phyloP scores from a whole-genome alignment of 495 filamentous ascomycete species.

The Amphirosellinia nigrospora region DNA sequence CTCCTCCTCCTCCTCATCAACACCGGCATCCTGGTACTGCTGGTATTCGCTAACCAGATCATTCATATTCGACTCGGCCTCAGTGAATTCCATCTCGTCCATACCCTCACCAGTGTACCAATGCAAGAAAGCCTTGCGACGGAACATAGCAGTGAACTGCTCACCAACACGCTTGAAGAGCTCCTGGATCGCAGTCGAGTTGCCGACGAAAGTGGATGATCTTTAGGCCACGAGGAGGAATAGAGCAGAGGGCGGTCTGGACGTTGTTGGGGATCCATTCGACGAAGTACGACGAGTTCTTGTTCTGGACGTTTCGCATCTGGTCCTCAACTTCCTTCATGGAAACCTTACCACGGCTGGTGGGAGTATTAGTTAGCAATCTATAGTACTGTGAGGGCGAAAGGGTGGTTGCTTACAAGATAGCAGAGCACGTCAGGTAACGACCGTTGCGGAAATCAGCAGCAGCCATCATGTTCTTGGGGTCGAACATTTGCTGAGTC shows the following conservation, averaged over 20 bases:
- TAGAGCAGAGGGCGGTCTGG: slow-evolving; percentile 99
- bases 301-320: slow-evolving; percentile 99
- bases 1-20: slow-evolving; percentile 72
- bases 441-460: slow-evolving; percentile 99
- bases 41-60: slow-evolving; percentile 99
- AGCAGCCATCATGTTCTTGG: slow-evolving; percentile 99
- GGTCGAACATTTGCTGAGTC: slow-evolving; percentile 99
- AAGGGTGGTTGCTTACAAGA: slow-evolving; percentile 65
- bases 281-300: slow-evolving; percentile 99
- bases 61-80: slow-evolving; percentile 99
- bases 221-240: slow-evolving; percentile 96
- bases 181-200: slow-evolving; percentile 99
- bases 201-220: slow-evolving; percentile 99
- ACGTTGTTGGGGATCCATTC: slow-evolving; percentile 99
- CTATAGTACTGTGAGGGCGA: not conserved
- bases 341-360: slow-evolving; percentile 95
- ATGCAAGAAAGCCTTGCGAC: slow-evolving; percentile 99
- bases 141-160: slow-evolving; percentile 99
- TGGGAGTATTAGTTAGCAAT: slow-evolving; percentile 38
- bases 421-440: slow-evolving; percentile 99
- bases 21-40: slow-evolving; percentile 98
- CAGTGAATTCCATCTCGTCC: slow-evolving; percentile 99
- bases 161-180: slow-evolving; percentile 99
- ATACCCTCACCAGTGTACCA: slow-evolving; percentile 99
- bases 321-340: slow-evolving; percentile 99